These are phyloP conservation scores for Emmonsia crescens DNA, from an alignment of 2,329 filamentous ascomycete genomes.

Conservation along the genomic window DNA sequence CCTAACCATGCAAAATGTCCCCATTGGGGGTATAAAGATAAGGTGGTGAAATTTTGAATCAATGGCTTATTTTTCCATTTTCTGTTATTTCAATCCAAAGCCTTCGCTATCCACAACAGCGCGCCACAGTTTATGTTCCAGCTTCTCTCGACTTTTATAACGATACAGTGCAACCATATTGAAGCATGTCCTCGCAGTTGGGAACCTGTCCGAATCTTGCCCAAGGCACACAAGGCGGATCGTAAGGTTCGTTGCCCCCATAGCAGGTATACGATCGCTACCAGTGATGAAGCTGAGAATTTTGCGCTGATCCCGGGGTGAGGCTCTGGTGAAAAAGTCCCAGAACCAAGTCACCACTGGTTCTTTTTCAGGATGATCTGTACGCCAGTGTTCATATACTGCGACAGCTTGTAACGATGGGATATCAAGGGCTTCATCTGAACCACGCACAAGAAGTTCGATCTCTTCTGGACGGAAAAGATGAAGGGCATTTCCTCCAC, in stretches of 20 bases:
- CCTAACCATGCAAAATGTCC: not conserved
- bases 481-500: conserved; percentile 74
- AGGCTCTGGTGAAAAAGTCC: conserved; percentile 61
- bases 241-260: conserved; percentile 67
- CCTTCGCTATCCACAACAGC: conserved; percentile 86
- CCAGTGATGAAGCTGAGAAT: conserved; percentile 81
- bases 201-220: conserved; percentile 62
- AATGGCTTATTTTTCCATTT: not conserved
- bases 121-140: conserved; percentile 67
- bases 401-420: conserved; percentile 64
- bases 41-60: too few species aligned
- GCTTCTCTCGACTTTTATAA: conserved; percentile 54
- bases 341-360: conserved; percentile 78
- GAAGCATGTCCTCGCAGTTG: conserved; percentile 83
- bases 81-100: conserved; percentile 67
- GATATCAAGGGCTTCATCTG: conserved; percentile 73
- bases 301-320: conserved; percentile 59
- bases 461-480: conserved; percentile 88
- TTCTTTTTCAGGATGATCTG: conserved; percentile 44
- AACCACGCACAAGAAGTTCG: conserved; percentile 74
- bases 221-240: conserved; percentile 69
- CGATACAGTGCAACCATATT: conserved; percentile 70
- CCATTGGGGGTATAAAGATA: not conserved
- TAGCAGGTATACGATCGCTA: conserved; percentile 80
- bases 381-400: conserved; percentile 69